Percentiles rank a stretch among this genome's conserved stretches.
Evolutionary conservation across 345 rosid species (phyloP).

Genomic region (Hibiscus tridactylites): DNA sequence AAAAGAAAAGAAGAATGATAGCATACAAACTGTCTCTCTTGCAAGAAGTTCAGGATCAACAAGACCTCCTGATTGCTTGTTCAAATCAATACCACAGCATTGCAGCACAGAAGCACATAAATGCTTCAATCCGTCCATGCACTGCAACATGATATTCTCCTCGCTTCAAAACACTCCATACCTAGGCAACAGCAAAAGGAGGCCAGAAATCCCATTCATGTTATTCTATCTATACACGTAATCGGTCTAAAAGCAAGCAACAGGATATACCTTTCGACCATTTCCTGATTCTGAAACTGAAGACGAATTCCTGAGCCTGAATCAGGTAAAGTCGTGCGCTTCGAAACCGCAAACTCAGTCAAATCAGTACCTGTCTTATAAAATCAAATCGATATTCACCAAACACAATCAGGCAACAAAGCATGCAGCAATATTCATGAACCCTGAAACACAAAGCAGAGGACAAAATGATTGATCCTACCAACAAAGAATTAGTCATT

Average conservation of each 20-base stretch:
- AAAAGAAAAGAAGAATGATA: too few species aligned
- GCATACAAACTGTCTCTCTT: conserved; percentile 66
- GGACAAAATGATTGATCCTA: background rate
- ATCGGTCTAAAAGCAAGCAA: background rate
- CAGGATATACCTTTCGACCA: background rate
- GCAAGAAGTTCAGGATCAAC: conserved; percentile 91
- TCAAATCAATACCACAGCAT: conserved; percentile 79
- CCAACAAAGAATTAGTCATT: background rate
- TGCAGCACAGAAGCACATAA: conserved; percentile 48
- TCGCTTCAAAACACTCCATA: background rate
- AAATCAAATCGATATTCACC: background rate
- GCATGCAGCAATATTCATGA: background rate
- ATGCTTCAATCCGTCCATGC: background rate
- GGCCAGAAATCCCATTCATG: background rate
- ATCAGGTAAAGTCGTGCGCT: background rate
- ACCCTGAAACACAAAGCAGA: background rate
- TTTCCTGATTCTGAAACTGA: background rate
- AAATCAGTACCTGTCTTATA: background rate
- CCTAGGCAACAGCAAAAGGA: background rate
- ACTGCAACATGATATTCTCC: background rate
- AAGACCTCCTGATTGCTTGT: conserved; percentile 70
- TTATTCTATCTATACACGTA: background rate
- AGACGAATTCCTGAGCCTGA: background rate
- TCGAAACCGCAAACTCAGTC: background rate
- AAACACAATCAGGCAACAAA: background rate